Evolutionary conservation across 495 filamentous ascomycete genomes (phyloP).

Genomic region (Penicillium fimorum): DNA sequence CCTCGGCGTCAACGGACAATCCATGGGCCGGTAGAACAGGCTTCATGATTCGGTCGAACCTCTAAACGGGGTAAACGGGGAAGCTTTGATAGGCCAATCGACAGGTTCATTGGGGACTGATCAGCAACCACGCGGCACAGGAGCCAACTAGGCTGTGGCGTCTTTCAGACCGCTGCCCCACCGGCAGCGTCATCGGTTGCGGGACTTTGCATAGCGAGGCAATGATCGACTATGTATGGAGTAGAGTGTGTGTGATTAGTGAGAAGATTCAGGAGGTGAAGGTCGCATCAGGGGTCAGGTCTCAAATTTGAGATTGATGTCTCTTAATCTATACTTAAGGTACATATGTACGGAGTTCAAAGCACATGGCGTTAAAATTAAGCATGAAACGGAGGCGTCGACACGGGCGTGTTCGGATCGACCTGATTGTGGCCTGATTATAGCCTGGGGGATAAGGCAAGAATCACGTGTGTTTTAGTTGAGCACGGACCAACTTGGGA

Average conservation of each 20-base stretch:
- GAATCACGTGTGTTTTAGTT: slow-evolving; percentile 1
- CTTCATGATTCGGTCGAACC: slow-evolving; percentile 17
- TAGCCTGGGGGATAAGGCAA: neutral
- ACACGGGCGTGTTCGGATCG: neutral
- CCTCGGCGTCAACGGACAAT: slow-evolving; percentile 17
- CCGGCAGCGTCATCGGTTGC: slow-evolving; percentile 30
- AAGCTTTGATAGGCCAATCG: slow-evolving; percentile 23
- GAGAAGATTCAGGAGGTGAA: slow-evolving; percentile 13
- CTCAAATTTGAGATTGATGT: neutral
- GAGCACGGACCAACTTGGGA: neutral
- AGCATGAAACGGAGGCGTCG: slow-evolving; percentile 1
- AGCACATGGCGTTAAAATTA: slow-evolving; percentile 2
- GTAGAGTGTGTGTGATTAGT: neutral
- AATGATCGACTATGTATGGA: slow-evolving; percentile 22
- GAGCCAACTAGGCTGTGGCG: slow-evolving; percentile 25
- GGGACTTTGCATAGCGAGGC: slow-evolving; percentile 16
- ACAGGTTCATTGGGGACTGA: slow-evolving; percentile 20
- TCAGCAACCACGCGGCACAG: slow-evolving; percentile 30
- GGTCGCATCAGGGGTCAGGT: slow-evolving; percentile 3
- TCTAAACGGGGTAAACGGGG: slow-evolving; percentile 3
- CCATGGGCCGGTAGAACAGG: slow-evolving; percentile 19
- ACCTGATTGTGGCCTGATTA: neutral
- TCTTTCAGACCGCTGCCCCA: slow-evolving; percentile 24
- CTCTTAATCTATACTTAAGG: neutral
- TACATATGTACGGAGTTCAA: no score